Evolutionary conservation across 1,284 basidiomycete species (phyloP), one percentile per base, ranked within the genome.

Genomic region (Porodaedalea pini): DNA sequence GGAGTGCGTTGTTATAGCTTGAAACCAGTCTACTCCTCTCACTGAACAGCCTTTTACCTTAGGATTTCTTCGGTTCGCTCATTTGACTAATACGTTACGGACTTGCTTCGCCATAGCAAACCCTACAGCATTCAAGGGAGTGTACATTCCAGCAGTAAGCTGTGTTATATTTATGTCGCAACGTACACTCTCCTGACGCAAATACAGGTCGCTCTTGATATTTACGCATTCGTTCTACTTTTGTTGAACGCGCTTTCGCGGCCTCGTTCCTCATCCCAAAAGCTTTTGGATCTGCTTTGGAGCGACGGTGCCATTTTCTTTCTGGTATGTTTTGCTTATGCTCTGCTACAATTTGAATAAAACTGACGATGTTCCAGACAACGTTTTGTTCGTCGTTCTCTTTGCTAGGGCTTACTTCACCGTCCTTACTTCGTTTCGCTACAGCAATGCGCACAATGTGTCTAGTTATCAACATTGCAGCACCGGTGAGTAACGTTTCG

Each of bases 101-200:
- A 32, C 21, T 31, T 49, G 47, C 31, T 31, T n/a, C 15, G n/a
- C 32, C 11, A n/a, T 13, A 6, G 31, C 1, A 23, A 34, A 32
- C 17, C 39, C 52, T 13, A 4, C 6, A 2, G 52, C 13, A 2
- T 41, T 54, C 19, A 43, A 43, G 15, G 39, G 40, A 2, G 17
- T 54, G 13, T 54, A 44, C 17, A 45, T 54, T 44, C 40, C 52
- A 19, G 39, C 4, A 40, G 52, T 54, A 17, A 31, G 52, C 44
- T 6, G 4, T n/a, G 6, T 15, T 15, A 6, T 41, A 11, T 32
- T n/a, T n/a, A 13, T 32, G 21, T 31, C 3, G 15, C 27, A 23
- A 2, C n/a, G 5, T 11, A 2, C 10, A 31, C 10, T n/a, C 27
- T 4, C 2, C 21, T 32, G 6, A 17, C 3, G 15, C 47, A 49